Percentiles rank a stretch among this genome's conserved stretches.
These are phyloP conservation scores for Talaromyces islandicus DNA, from an alignment of 2,329 filamentous ascomycete species.

Conservation along the genomic window DNA sequence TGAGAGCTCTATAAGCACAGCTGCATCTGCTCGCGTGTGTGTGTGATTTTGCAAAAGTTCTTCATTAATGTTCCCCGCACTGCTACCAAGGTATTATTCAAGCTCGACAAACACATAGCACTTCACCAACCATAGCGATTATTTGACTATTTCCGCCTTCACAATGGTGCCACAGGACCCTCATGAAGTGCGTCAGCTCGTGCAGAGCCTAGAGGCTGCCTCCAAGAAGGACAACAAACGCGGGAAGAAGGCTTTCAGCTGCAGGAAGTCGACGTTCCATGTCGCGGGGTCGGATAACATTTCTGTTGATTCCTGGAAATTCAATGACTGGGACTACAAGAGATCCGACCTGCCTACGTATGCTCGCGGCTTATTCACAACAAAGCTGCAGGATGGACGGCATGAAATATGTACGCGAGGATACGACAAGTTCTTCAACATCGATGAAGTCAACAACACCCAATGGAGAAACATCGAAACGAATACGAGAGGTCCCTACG, in stretches of 20 bases:
- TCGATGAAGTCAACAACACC: constrained; percentile 73
- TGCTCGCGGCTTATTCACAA: constrained; percentile 91
- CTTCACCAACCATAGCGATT: not conserved
- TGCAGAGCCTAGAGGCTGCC: constrained; percentile 56
- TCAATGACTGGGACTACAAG: constrained; percentile 97
- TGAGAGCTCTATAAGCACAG: not conserved
- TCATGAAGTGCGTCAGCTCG: constrained; percentile 59
- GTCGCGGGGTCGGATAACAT: constrained; percentile 61
- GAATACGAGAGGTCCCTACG: constrained; percentile 80
- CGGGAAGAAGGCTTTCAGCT: constrained; percentile 58
- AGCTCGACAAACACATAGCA: not conserved
- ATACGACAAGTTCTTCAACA: constrained; percentile 99
- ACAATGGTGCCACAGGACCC: constrained; percentile 63
- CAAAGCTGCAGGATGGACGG: constrained; percentile 56
- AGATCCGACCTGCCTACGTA: constrained; percentile 78
- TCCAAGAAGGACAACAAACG: constrained; percentile 42
- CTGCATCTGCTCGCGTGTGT: not conserved
- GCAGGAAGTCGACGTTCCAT: constrained; percentile 73
- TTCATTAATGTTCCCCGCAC: not conserved
- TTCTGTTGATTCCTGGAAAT: constrained; percentile 81
- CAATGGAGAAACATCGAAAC: constrained; percentile 72
- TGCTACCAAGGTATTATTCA: not conserved
- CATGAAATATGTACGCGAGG: constrained; percentile 80
- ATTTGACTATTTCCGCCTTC: constrained; percentile 1
- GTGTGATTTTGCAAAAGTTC: not conserved